A percentile compares a stretch with the other conserved stretches of the same genome.
Conservation (phyloP, 306 rosid species). For the Cucurbita argyrosperma region DNA sequence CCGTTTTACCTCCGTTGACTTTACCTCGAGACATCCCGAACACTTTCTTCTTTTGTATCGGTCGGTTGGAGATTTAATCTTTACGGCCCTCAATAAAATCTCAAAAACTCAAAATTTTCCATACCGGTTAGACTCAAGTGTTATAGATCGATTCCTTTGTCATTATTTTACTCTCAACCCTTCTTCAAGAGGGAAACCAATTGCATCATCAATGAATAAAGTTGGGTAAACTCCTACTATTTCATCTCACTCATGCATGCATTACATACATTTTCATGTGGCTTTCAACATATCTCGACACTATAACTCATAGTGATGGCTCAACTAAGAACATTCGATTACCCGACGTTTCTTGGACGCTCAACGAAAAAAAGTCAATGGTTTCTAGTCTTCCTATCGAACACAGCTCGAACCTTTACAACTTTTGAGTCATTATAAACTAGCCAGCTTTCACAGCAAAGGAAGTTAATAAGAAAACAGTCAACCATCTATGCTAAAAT, state of each 20-base stretch:
- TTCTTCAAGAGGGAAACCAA: no score
- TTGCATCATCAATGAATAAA: neutral
- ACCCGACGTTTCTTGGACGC: neutral
- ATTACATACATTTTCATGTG: neutral
- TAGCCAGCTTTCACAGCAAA: neutral
- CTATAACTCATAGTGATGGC: neutral
- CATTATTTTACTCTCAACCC: neutral
- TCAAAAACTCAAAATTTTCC: no score
- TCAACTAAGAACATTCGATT: neutral
- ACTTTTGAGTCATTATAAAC: neutral
- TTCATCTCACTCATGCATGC: neutral
- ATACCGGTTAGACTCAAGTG: no score
- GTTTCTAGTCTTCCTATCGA: neutral
- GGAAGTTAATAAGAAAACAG: neutral
- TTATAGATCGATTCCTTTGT: neutral
- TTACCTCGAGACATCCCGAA: no score
- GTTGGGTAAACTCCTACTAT: neutral
- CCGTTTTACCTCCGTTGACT: no score
- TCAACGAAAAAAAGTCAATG: neutral
- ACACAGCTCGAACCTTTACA: neutral
- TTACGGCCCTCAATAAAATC: no score
- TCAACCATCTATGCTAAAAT: neutral
- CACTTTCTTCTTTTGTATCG: no score
- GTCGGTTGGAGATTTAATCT: no score
- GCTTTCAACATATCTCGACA: neutral